These are phyloP conservation scores for Ilyonectria sp. DNA, from an alignment of 2,329 filamentous ascomycete genomes.

Conservation along the genomic window DNA sequence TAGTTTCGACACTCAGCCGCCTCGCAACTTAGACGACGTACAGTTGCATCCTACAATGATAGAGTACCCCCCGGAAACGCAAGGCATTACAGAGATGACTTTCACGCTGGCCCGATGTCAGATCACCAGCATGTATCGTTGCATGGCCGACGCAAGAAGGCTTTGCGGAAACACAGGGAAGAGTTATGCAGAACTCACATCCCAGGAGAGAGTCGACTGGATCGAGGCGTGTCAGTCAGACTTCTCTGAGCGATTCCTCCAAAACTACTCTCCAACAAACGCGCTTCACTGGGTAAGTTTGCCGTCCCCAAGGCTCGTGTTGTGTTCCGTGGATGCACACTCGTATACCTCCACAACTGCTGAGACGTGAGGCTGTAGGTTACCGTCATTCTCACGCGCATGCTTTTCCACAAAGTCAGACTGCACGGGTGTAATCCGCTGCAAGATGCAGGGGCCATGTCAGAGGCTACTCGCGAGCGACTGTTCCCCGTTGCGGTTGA, in stretches of 20 bases:
- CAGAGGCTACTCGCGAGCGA: conserved; percentile 5
- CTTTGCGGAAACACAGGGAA: conserved; percentile 18
- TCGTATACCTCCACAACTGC: not conserved
- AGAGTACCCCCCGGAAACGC: conserved; percentile 15
- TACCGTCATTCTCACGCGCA: conserved; percentile 18
- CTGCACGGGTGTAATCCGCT: conserved; percentile 19
- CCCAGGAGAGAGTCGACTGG: conserved; percentile 17
- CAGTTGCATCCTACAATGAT: conserved; percentile 12
- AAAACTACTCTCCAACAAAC: conserved; percentile 14
- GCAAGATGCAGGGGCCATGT: not conserved
- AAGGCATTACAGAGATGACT: conserved; percentile 18
- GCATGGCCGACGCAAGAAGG: conserved; percentile 19
- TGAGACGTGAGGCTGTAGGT: not conserved
- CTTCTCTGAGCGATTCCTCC: conserved; percentile 18
- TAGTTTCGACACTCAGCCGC: conserved; percentile 19
- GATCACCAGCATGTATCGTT: conserved; percentile 23
- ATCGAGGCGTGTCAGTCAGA: conserved; percentile 13
- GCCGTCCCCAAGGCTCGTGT: not conserved
- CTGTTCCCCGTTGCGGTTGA: conserved; percentile 24
- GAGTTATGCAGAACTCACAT: conserved; percentile 15
- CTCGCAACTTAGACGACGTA: conserved; percentile 20
- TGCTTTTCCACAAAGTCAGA: conserved; percentile 27
- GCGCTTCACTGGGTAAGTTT: conserved; percentile 21
- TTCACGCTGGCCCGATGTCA: conserved; percentile 15
- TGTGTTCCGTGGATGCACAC: too few species aligned